Evolutionary conservation across 2,329 filamentous ascomycete genomes (phyloP).

Genomic region (Pseudogymnoascus sp.): DNA sequence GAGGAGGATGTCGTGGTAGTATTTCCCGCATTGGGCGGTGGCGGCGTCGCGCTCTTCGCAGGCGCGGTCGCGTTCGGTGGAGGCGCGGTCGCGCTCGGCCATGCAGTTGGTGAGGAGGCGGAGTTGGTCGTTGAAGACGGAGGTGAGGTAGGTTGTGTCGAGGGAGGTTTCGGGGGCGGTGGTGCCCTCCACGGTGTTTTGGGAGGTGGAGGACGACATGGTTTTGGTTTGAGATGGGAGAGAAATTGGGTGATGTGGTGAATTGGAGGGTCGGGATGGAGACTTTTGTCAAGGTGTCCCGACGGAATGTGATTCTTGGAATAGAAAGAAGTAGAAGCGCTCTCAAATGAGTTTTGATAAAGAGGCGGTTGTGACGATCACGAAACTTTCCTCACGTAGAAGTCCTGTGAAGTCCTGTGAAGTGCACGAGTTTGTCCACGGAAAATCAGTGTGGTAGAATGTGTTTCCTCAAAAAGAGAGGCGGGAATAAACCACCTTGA

Average conservation of each 20-base stretch:
- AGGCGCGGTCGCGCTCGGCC: conserved; percentile 7
- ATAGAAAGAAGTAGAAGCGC: background rate
- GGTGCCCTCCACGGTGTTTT: background rate
- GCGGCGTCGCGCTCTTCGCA: conserved; percentile 9
- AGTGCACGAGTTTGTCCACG: background rate
- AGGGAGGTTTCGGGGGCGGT: background rate
- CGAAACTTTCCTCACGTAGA: background rate
- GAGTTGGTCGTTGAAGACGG: background rate
- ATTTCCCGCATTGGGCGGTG: conserved; percentile 10
- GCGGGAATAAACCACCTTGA: background rate
- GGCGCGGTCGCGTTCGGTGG: conserved; percentile 9
- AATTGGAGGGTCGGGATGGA: background rate
- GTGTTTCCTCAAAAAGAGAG: background rate
- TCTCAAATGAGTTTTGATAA: background rate
- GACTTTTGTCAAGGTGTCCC: background rate
- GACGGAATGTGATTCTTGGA: background rate
- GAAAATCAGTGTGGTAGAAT: background rate
- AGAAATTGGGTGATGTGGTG: background rate
- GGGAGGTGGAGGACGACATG: background rate
- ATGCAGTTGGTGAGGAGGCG: background rate
- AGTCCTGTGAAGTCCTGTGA: background rate
- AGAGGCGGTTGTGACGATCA: background rate
- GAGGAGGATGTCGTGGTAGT: background rate
- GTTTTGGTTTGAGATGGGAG: background rate
- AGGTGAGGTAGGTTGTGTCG: background rate